Evolutionary conservation across 2,329 filamentous ascomycete genomes (phyloP).

Genomic region (Fusarium coicis): DNA sequence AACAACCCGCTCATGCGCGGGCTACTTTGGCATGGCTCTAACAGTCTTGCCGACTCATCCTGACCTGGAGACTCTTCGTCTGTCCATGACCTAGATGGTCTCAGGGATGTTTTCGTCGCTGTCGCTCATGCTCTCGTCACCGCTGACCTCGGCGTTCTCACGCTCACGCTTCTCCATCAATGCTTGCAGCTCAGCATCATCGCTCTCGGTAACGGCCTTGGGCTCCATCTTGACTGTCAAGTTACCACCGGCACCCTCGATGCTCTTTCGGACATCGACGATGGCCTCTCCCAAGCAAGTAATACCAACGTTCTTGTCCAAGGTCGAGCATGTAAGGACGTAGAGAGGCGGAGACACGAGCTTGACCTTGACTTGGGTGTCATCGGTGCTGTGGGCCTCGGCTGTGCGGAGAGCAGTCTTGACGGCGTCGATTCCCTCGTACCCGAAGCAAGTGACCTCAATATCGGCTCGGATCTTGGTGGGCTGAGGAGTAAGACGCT

Average conservation of each 20-base stretch:
- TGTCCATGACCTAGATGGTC: constrained; percentile 49
- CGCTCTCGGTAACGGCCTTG: constrained; percentile 98
- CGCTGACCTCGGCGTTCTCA: constrained; percentile 97
- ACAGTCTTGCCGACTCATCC: constrained; percentile 33
- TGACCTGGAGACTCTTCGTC: constrained; percentile 25
- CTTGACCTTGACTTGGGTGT: constrained; percentile 97
- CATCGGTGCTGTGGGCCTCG: constrained; percentile 90
- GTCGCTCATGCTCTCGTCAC: constrained; percentile 95
- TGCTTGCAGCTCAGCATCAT: constrained; percentile 95
- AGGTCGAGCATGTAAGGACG: constrained; percentile 92
- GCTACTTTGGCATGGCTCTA: constrained; percentile 26
- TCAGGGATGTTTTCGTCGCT: constrained; percentile 82
- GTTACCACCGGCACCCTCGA: constrained; percentile 80
- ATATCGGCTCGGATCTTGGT: constrained; percentile 98
- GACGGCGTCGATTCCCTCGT: constrained; percentile 98
- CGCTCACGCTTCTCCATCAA: constrained; percentile 99
- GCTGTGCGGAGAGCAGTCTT: constrained; percentile 92
- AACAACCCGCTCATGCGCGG: constrained; percentile 30
- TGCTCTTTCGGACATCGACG: constrained; percentile 83
- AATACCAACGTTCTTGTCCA: constrained; percentile 92
- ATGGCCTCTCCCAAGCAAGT: constrained; percentile 88
- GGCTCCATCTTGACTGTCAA: constrained; percentile 97
- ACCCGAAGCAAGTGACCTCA: constrained; percentile 94
- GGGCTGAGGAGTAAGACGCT: constrained; percentile 96
- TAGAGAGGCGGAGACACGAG: constrained; percentile 98